Percentiles rank a stretch among this genome's conserved stretches.
Evolutionary conservation across 495 filamentous ascomycete genomes (phyloP).

Genomic region (Aspergillus egyptiacus): DNA sequence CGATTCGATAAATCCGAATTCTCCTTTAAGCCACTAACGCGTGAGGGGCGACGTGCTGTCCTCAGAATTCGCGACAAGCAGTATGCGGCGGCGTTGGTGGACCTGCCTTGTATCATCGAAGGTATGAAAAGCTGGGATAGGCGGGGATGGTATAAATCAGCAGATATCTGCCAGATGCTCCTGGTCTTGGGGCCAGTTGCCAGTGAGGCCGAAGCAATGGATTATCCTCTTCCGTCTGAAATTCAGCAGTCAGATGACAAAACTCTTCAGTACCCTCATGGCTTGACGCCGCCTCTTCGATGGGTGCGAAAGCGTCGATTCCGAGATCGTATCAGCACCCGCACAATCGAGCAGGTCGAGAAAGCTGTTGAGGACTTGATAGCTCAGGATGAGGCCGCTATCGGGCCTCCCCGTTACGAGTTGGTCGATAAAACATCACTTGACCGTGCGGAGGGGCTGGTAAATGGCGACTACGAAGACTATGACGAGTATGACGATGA

Average conservation of each 20-base stretch:
- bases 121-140: conserved; percentile 96
- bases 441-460: conserved; percentile 44
- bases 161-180: conserved; percentile 94
- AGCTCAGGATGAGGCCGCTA: conserved; percentile 54
- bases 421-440: conserved; percentile 57
- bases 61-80: conserved; percentile 60
- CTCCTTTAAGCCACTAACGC: conserved; percentile 69
- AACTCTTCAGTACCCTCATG: conserved; percentile 78
- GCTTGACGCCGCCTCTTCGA: conserved; percentile 85
- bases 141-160: conserved; percentile 84
- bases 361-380: conserved; percentile 72
- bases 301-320: conserved; percentile 82
- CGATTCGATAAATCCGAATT: conserved; percentile 65
- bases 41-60: conserved; percentile 66
- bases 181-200: conserved; percentile 66
- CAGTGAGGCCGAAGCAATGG: conserved; percentile 67
- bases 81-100: conserved; percentile 79
- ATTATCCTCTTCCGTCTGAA: conserved; percentile 56
- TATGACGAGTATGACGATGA: conserved; percentile 48
- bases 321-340: conserved; percentile 65
- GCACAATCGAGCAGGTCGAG: conserved; percentile 85
- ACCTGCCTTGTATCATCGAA: conserved; percentile 87
- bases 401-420: conserved; percentile 52
- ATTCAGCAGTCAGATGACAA: conserved; percentile 53
- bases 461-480: conserved; percentile 41